Conservation (phyloP, 345 rosid genomes). For the Conringia planisiliqua region DNA sequence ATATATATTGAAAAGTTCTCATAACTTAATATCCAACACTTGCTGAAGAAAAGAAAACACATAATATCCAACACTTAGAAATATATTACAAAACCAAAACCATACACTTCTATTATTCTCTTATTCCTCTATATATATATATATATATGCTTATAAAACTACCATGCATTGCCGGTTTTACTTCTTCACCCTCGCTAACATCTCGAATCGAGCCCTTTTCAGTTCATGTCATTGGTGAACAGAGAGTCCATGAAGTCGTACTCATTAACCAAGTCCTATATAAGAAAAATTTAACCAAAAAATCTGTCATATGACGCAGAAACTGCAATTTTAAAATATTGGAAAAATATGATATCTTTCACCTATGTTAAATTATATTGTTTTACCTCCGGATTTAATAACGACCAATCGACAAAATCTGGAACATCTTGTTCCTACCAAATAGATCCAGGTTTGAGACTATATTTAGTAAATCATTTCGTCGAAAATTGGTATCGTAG, state of each 20-base stretch:
- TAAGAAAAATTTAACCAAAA: background rate
- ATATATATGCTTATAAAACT: background rate
- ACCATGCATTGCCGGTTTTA: background rate
- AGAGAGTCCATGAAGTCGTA: slow-evolving; percentile 16
- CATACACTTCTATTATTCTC: background rate
- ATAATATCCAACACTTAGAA: slow-evolving; percentile 1
- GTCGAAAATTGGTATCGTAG: background rate
- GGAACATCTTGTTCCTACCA: slow-evolving; percentile 18
- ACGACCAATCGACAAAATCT: slow-evolving; percentile 13
- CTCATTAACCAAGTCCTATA: slow-evolving; percentile 16
- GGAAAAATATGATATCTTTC: background rate
- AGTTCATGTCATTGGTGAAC: slow-evolving; percentile 20
- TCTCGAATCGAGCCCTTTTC: slow-evolving; percentile 14
- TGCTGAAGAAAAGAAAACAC: background rate
- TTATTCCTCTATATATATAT: background rate
- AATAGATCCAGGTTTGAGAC: background rate
- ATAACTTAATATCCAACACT: background rate
- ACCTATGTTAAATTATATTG: background rate
- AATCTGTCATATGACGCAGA: background rate
- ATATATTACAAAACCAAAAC: slow-evolving; percentile 11
- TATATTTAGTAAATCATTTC: background rate
- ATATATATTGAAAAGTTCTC: slow-evolving; percentile 10
- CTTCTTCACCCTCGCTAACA: background rate
- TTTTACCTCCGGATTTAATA: slow-evolving; percentile 18
- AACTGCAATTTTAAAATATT: background rate